Base-by-base conservation (phyloP, 1,284 basidiomycete species). In the Thelephora terrestris region DNA sequence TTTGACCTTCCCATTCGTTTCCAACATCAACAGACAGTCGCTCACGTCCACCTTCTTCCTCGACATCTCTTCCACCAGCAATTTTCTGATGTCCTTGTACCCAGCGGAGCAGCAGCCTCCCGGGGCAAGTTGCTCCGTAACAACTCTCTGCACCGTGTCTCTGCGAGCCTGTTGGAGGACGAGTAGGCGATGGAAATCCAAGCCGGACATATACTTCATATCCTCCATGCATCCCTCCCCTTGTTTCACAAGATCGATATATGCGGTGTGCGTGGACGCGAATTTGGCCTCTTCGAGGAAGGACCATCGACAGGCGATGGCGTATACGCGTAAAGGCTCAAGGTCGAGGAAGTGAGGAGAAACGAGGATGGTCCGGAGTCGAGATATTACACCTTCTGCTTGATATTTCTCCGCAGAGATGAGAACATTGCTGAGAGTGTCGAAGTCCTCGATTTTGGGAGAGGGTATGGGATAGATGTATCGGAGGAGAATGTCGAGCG, bases 101-200 rank as follows among this genome's bases (percentile, higher is more conserved):
- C 84, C 23, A 81, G 82, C 20, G 71, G 68, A 12, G 68, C 66
- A 48, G 75, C 67, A 37, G 68, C 63, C 2, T 63, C 64, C 40
- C 72, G 74, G 29, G 29, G 29, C 3, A 69, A 67, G 9, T 75
- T 74, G 43, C 79, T 81, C 57, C 81, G 85, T 51, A 79, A 75
- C 64, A 77, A 78, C 61, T 23, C 66, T 66, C 46, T 67, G 64
- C 4, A 76, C 78, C 4, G 72, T 72, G 6, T 65, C 60, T 1
- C 71, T 67, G 6, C 81, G 78, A 7, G 60, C 63, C 34, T 69
- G 71, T 55, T 84, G 83, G 5, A 85, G 68, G 20, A 73, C 65
- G 27, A 84, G 68, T 29, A 86, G 74, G 16, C 72, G 76, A 57
- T 79, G 76, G 54, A 82, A 85, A 18, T 78, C 71, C 55, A 74